Conservation (phyloP, 495 filamentous ascomycete species). For the Pyrenula aspistea region DNA sequence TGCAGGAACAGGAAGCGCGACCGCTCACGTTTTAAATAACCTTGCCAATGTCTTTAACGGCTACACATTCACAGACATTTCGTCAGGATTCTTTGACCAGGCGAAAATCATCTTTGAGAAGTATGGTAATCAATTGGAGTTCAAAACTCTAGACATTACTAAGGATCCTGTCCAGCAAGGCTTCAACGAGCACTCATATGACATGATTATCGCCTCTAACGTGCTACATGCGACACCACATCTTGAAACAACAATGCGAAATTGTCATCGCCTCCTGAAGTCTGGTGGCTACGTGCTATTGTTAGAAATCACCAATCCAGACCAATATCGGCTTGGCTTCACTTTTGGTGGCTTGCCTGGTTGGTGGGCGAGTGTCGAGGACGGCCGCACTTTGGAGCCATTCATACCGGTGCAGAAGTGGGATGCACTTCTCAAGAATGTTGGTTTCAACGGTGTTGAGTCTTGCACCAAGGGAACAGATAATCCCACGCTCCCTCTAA, state of each 20-base stretch:
- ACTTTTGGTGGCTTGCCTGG: constrained; percentile 5
- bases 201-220: constrained; percentile 25
- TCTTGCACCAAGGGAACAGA: constrained; percentile 5
- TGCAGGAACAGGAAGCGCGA: constrained; percentile 13
- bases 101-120: constrained; percentile 10
- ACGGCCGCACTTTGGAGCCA: constrained; percentile 20
- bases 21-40: constrained; percentile 4
- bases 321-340: background rate
- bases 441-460: constrained; percentile 38
- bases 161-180: constrained; percentile 15
- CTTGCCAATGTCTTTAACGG: background rate
- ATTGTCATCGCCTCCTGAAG: constrained; percentile 16
- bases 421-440: constrained; percentile 21
- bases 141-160: constrained; percentile 21
- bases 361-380: constrained; percentile 4
- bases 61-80: constrained; percentile 15
- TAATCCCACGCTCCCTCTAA: background rate
- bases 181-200: constrained; percentile 18
- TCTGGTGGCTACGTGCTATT: constrained; percentile 23
- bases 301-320: constrained; percentile 13
- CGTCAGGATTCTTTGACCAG: constrained; percentile 22
- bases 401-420: constrained; percentile 20
- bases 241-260: background rate
- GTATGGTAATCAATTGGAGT: constrained; percentile 11
- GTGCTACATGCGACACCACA: background rate